These are phyloP conservation scores for Chlamydomonas reinhardtii DNA, from an alignment of 163 green algal species.

Conservation along the genomic window DNA sequence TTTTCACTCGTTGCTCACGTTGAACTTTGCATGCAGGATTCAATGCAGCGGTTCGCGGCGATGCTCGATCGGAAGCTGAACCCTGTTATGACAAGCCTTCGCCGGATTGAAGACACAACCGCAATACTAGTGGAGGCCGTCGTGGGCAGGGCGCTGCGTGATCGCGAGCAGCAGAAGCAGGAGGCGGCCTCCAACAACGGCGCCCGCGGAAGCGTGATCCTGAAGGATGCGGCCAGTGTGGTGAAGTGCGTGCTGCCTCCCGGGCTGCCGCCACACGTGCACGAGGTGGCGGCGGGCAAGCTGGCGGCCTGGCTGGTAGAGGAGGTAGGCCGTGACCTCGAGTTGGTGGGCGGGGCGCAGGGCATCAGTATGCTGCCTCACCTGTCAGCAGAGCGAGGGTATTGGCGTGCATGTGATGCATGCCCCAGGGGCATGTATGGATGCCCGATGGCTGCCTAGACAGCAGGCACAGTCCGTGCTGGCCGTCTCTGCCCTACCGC, in stretches of 20 bases:
- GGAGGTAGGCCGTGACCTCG: background rate
- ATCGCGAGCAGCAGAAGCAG: background rate
- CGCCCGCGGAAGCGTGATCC: background rate
- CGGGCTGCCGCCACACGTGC: background rate
- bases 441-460: background rate
- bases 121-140: background rate
- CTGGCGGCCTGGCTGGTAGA: background rate
- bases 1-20: too few relatives aligned
- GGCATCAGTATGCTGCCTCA: background rate
- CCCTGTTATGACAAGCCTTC: too few relatives aligned
- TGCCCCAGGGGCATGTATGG: background rate
- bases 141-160: background rate
- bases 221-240: background rate
- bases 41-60: too few relatives aligned
- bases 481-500: too few relatives aligned
- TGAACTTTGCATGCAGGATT: too few relatives aligned
- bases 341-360: background rate
- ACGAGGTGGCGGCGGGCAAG: too few relatives aligned
- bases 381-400: background rate
- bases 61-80: too few relatives aligned
- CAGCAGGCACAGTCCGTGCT: background rate
- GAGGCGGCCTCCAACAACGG: too few relatives aligned
- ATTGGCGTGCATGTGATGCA: background rate
- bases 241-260: background rate
- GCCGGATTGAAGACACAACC: too few relatives aligned